Evolutionary conservation across 2,329 filamentous ascomycete species (phyloP).

Genomic region (Xylaria hypoxylon): DNA sequence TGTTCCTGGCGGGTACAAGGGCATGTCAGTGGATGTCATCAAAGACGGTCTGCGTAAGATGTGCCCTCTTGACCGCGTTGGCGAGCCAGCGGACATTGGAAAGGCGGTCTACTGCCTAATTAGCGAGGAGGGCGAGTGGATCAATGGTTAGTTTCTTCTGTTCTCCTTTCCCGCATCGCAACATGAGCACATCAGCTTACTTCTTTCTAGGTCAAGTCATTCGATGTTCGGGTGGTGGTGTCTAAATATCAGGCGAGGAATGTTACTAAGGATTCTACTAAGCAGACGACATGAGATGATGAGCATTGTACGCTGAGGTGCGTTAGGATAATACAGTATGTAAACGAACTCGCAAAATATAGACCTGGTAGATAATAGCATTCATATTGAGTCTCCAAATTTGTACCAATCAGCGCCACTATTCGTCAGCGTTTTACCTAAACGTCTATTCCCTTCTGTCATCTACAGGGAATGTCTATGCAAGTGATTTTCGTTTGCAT

Average conservation of each 20-base stretch:
- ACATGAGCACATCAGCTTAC: conserved; percentile 27
- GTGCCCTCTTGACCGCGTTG: conserved; percentile 70
- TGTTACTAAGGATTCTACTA: conserved; percentile 3
- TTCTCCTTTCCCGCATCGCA: conserved; percentile 7
- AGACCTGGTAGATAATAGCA: conserved; percentile 29
- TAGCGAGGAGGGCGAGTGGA: conserved; percentile 71
- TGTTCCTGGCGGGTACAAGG: conserved; percentile 66
- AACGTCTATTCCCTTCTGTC: not conserved
- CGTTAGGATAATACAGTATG: conserved; percentile 18
- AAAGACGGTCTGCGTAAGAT: conserved; percentile 66
- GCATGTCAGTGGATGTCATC: conserved; percentile 64
- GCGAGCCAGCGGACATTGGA: conserved; percentile 68
- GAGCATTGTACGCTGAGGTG: not conserved
- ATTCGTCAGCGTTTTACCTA: not conserved
- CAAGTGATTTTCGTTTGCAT: conserved; percentile 1
- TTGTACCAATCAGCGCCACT: conserved; percentile 1
- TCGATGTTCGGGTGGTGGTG: conserved; percentile 51
- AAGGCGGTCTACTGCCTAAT: conserved; percentile 67
- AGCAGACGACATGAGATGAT: conserved; percentile 13
- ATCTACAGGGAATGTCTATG: not conserved
- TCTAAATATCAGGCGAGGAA: conserved; percentile 36
- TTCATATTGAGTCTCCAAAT: conserved; percentile 18
- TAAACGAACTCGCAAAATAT: conserved; percentile 24
- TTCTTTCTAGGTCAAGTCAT: conserved; percentile 50
- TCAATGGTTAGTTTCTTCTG: conserved; percentile 64